Evolutionary conservation across 768 basidiomycete genomes (phyloP).

Genomic region (Antrodiella citrinella): DNA sequence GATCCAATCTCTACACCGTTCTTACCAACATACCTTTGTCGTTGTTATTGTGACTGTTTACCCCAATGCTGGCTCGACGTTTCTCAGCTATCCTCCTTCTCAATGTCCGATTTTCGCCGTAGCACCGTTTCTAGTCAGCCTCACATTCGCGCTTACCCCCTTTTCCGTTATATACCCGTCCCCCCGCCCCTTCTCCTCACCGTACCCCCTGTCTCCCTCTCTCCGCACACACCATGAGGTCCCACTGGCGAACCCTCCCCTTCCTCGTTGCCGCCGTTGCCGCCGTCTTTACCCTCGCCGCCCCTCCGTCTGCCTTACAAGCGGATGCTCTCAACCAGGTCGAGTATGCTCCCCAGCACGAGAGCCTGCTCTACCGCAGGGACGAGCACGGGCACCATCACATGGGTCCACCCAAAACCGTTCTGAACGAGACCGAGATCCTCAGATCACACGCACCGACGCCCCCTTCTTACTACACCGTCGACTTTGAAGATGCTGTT

Average conservation of each 20-base stretch:
- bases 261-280: conserved; percentile 19
- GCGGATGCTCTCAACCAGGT: neutral
- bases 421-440: conserved; percentile 75
- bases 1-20: too few species aligned
- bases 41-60: too few species aligned
- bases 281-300: conserved; percentile 12
- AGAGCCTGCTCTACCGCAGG: conserved; percentile 11
- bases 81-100: too few species aligned
- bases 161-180: neutral
- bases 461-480: conserved; percentile 75
- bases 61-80: too few species aligned
- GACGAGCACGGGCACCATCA: conserved; percentile 34
- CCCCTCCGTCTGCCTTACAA: conserved; percentile 6
- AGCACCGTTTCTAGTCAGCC: neutral
- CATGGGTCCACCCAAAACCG: conserved; percentile 41
- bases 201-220: conserved; percentile 6
- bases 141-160: neutral
- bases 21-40: too few species aligned
- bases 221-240: conserved; percentile 19
- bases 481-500: conserved; percentile 55
- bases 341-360: conserved; percentile 1
- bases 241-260: conserved; percentile 17
- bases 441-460: conserved; percentile 56
- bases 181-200: neutral
- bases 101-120: neutral